Evolutionary conservation across 106 monocot genomes (phyloP).

Genomic region (Platanthera zijinensis): DNA sequence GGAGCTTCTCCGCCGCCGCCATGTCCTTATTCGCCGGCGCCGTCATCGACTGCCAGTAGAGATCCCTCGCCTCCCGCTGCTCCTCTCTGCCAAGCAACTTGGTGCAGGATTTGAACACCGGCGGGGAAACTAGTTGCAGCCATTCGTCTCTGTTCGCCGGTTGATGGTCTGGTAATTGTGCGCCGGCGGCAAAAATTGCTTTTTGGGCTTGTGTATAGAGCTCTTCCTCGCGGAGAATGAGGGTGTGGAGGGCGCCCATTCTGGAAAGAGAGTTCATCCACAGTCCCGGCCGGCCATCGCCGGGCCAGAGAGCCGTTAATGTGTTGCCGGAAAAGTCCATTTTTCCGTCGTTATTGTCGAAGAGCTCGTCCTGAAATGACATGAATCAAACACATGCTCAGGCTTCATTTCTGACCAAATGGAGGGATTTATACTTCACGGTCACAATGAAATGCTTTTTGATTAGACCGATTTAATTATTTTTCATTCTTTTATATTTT

Average conservation of each 20-base stretch:
- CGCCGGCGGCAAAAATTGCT: neutral
- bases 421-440: too few relatives aligned
- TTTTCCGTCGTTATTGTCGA: slow-evolving; percentile 47
- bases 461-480: too few relatives aligned
- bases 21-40: neutral
- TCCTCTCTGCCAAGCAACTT: slow-evolving; percentile 31
- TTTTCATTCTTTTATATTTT: too few relatives aligned
- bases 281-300: slow-evolving; percentile 56
- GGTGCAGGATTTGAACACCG: slow-evolving; percentile 60
- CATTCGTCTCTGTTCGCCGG: slow-evolving; percentile 31
- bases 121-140: slow-evolving; percentile 44
- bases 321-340: slow-evolving; percentile 50
- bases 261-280: slow-evolving; percentile 73
- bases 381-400: neutral
- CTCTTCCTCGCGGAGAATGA: slow-evolving; percentile 56
- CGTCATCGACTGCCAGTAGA: slow-evolving; percentile 63
- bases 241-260: slow-evolving; percentile 44
- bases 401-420: too few relatives aligned
- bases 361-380: slow-evolving; percentile 65
- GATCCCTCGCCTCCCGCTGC: slow-evolving; percentile 41
- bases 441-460: too few relatives aligned
- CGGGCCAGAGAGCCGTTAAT: slow-evolving; percentile 57
- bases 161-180: neutral
- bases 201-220: slow-evolving; percentile 31
- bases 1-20: slow-evolving; percentile 28